Evolutionary conservation across 208 protist genomes (phyloP), one percentile per base, ranked within the genome.

Genomic region (Trypanosoma boissoni): DNA sequence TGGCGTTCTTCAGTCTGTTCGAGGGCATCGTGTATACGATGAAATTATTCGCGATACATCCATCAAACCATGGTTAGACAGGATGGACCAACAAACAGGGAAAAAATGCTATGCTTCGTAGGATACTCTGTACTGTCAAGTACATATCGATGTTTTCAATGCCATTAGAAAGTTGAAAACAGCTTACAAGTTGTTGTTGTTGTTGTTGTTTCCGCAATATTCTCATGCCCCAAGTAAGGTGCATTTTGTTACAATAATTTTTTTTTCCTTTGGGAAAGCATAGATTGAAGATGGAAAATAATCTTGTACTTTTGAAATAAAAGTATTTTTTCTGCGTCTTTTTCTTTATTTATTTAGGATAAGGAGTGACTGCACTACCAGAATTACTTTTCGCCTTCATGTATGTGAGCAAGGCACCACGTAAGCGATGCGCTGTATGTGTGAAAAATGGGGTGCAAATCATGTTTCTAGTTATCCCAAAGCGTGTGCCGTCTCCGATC

Each of bases 1-100:
- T 64, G 90, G 90, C 57, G 87, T 96, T 14, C 74, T 96, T 16
- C 86, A 96, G 58, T 78, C 85, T 5, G 76, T 96, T 3, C 78
- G 87, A 14, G 87, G 86, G 3, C 87, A 93, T 54, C 74, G 84
- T 14, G 71, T 96, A 8, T 94, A 96, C 64, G 63, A 86, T 27
- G 87, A 91, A 44, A 85, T 96, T 56, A 73, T 87, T 44, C 44
- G 44, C 0, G 68, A 78, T 32, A 87, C 86, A 2, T 31, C 72
- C 20, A 76, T 90, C 9, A 74, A 76, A 23, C 52, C 78, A 14
- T 94, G 86, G 86, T 58, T 94, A 36, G 43, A 61, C 16, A 64
- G 58, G 1, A 89, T 88, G 85, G 85, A 92, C 53, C 20, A 62
- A 2, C 43, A 64, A 0, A 64, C 67, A 8, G 67, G 72, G 10